Evolutionary conservation across 495 filamentous ascomycete genomes (phyloP).

Genomic region (Podospora appendiculata): DNA sequence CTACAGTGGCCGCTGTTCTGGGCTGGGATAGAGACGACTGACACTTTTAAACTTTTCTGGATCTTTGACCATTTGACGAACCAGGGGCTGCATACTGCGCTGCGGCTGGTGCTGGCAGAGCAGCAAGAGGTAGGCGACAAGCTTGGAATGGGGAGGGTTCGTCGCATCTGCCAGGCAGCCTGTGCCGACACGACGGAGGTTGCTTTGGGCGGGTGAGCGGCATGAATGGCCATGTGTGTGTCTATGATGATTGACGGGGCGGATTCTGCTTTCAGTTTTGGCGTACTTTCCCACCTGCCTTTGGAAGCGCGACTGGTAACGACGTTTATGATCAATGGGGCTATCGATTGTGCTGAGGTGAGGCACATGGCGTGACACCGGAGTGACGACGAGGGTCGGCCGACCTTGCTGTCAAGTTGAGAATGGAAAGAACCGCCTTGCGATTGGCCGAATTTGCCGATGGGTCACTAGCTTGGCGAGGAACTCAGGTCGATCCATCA

Average conservation of each 20-base stretch:
- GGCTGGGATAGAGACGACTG: slow-evolving; percentile 36
- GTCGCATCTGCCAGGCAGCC: slow-evolving; percentile 7
- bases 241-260: neutral
- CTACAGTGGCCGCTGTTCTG: slow-evolving; percentile 41
- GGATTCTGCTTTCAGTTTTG: neutral
- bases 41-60: slow-evolving; percentile 32
- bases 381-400: too few species aligned
- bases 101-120: slow-evolving; percentile 4
- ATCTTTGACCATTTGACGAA: slow-evolving; percentile 30
- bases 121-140: slow-evolving; percentile 3
- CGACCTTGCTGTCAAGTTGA: too few species aligned
- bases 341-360: too few species aligned
- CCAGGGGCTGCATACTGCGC: slow-evolving; percentile 9
- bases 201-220: neutral
- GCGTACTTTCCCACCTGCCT: neutral
- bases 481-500: neutral
- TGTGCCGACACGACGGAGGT: neutral
- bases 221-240: neutral
- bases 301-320: too few species aligned
- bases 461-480: neutral
- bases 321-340: too few species aligned
- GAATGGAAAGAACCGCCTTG: neutral
- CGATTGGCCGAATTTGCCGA: neutral
- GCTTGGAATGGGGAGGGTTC: slow-evolving; percentile 10
- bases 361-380: too few species aligned